These are phyloP conservation scores for Plectosphaerella sp. DNA, from an alignment of 2,329 filamentous ascomycete species.

Conservation along the genomic window DNA sequence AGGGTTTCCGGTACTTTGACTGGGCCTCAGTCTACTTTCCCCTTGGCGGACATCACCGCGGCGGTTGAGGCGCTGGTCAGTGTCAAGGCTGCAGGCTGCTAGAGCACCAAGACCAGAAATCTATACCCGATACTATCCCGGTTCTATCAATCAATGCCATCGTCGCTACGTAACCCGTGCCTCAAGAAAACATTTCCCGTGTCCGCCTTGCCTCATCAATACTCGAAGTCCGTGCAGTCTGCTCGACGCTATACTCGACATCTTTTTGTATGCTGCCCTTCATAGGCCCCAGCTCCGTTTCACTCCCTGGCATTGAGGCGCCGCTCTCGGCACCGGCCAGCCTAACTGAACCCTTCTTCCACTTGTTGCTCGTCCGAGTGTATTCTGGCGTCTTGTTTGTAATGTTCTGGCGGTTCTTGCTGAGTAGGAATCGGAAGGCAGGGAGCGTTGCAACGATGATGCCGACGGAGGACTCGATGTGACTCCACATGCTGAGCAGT, in stretches of 20 bases:
- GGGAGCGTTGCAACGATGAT: constrained; percentile 9
- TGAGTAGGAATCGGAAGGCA: constrained; percentile 7
- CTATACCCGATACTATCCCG: too few relatives aligned
- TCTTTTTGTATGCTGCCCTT: constrained; percentile 4
- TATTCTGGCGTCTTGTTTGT: constrained; percentile 4
- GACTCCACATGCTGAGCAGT: constrained; percentile 11
- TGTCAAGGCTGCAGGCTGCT: too few relatives aligned
- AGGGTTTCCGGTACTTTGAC: too few relatives aligned
- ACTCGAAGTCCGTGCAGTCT: not conserved
- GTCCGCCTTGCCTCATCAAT: too few relatives aligned
- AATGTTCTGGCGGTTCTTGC: constrained; percentile 3
- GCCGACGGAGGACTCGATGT: constrained; percentile 8
- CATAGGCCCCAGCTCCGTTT: constrained; percentile 6
- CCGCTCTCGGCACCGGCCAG: not conserved
- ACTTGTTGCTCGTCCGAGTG: not conserved
- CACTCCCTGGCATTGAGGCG: constrained; percentile 1
- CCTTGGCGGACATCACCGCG: too few relatives aligned
- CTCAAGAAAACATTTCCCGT: too few relatives aligned
- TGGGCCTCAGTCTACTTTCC: too few relatives aligned
- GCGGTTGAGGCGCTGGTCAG: too few relatives aligned
- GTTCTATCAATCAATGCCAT: too few relatives aligned
- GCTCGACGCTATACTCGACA: constrained; percentile 1
- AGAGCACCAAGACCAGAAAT: too few relatives aligned
- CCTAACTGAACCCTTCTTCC: constrained; percentile 2
- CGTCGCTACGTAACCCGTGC: too few relatives aligned